Evolutionary conservation across 495 filamentous ascomycete species (phyloP).

Genomic region (Terfezia claveryi): DNA sequence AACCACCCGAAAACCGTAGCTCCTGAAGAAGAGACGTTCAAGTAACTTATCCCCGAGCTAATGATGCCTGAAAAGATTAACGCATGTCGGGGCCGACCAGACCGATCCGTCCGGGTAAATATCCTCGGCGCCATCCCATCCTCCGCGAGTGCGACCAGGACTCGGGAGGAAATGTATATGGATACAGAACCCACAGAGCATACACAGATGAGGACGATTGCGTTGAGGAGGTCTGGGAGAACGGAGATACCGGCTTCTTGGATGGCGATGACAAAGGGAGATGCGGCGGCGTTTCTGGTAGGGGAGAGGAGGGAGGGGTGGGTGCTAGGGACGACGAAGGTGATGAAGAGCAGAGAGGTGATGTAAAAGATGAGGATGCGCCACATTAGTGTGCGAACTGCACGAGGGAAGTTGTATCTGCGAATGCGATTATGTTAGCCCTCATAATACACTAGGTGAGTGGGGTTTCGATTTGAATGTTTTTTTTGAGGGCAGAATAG

Average conservation of each 20-base stretch:
- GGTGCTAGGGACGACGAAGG: slow-evolving; percentile 42
- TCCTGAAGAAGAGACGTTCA: slow-evolving; percentile 7
- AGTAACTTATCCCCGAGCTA: slow-evolving; percentile 5
- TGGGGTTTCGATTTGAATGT: slow-evolving; percentile 15
- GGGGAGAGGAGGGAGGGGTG: slow-evolving; percentile 30
- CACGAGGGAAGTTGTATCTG: slow-evolving; percentile 25
- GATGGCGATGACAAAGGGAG: slow-evolving; percentile 55
- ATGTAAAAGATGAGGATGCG: slow-evolving; percentile 50
- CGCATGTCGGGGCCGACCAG: slow-evolving; percentile 6
- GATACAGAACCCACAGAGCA: slow-evolving; percentile 20
- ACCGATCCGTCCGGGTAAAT: slow-evolving; percentile 4
- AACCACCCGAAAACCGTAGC: slow-evolving; percentile 10
- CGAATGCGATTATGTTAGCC: slow-evolving; percentile 55
- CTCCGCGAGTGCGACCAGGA: slow-evolving; percentile 19
- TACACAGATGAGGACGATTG: slow-evolving; percentile 37
- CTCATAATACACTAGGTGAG: slow-evolving; percentile 32
- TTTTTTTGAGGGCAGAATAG: slow-evolving; percentile 24
- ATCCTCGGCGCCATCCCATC: slow-evolving; percentile 12
- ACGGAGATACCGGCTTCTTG: slow-evolving; percentile 40
- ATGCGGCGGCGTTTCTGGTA: slow-evolving; percentile 34
- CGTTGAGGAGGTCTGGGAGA: slow-evolving; percentile 52
- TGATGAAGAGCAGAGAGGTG: slow-evolving; percentile 48
- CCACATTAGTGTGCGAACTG: slow-evolving; percentile 34
- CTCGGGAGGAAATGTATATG: slow-evolving; percentile 20
- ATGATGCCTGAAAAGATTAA: slow-evolving; percentile 4